A percentile compares a stretch with the other conserved stretches of the same genome.
Conservation (phyloP, 2,329 filamentous ascomycete species). For the Claviceps quebecensis region DNA sequence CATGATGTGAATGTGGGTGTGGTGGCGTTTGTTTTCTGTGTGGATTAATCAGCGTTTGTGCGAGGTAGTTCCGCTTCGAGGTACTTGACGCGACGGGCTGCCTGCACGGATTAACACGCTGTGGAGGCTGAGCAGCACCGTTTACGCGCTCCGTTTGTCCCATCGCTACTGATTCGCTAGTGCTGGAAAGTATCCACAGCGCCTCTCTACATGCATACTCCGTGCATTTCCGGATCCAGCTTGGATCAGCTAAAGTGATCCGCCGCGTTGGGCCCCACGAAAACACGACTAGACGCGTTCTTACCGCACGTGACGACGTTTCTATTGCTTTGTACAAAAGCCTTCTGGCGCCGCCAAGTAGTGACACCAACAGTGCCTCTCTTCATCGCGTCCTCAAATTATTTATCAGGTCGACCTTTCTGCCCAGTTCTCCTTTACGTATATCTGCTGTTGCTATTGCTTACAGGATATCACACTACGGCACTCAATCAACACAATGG, state of each 20-base stretch:
- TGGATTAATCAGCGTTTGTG: too few relatives aligned
- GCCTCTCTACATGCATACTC: neutral
- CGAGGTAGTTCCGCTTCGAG: neutral
- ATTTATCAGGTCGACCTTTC: conserved; percentile 10
- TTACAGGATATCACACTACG: conserved; percentile 5
- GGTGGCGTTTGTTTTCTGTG: too few relatives aligned
- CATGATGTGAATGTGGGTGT: too few relatives aligned
- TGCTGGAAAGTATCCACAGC: neutral
- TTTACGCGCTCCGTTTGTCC: neutral
- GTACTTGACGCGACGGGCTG: conserved; percentile 9
- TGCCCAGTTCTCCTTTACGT: conserved; percentile 8
- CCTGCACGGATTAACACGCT: conserved; percentile 10
- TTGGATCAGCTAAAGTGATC: conserved; percentile 11
- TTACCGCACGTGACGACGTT: conserved; percentile 23
- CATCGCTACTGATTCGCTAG: neutral
- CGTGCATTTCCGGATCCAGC: neutral
- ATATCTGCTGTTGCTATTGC: conserved; percentile 7
- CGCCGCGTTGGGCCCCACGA: conserved; percentile 8
- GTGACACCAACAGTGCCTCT: conserved; percentile 9
- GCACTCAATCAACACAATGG: conserved; percentile 41
- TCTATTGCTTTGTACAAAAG: conserved; percentile 23
- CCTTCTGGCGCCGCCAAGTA: conserved; percentile 17
- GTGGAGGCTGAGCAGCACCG: too few relatives aligned
- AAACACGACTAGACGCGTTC: conserved; percentile 22
- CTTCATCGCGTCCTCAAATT: conserved; percentile 17